Conservation (phyloP, 805 yeast genomes). For the Pachysolen tannophilus region DNA sequence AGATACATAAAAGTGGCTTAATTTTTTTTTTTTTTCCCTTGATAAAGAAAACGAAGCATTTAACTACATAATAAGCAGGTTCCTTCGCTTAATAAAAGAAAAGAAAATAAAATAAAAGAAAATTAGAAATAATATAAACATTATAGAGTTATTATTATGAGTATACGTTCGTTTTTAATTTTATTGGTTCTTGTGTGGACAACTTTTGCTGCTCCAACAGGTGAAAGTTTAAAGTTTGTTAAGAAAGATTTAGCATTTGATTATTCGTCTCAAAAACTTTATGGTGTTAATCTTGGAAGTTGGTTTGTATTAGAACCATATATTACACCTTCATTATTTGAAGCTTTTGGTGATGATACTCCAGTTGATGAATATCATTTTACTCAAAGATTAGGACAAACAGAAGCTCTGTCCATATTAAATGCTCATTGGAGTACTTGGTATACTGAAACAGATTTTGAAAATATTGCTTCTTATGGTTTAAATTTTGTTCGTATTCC, state of each 20-base stretch:
- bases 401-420: slow-evolving; percentile 33
- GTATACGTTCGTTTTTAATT: too few relatives aligned
- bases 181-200: too few relatives aligned
- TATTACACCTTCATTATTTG: slow-evolving; percentile 57
- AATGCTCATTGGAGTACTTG: slow-evolving; percentile 49
- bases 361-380: slow-evolving; percentile 58
- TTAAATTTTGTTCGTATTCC: slow-evolving; percentile 71
- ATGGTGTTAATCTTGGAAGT: slow-evolving; percentile 59
- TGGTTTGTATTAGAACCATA: slow-evolving; percentile 70
- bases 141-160: too few relatives aligned
- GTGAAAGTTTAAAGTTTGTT: too few relatives aligned
- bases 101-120: too few relatives aligned
- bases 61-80: too few relatives aligned
- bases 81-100: too few relatives aligned
- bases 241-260: slow-evolving; percentile 1
- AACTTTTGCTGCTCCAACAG: too few relatives aligned
- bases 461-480: slow-evolving; percentile 40
- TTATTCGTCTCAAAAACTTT: not conserved
- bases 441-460: slow-evolving; percentile 52
- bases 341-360: slow-evolving; percentile 23
- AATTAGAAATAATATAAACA: too few relatives aligned
- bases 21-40: too few relatives aligned
- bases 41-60: too few relatives aligned
- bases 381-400: slow-evolving; percentile 40
- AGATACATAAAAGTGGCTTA: too few relatives aligned